These are phyloP conservation scores for Crithidia expoeki DNA, from an alignment of 208 protist genomes.

Conservation along the genomic window DNA sequence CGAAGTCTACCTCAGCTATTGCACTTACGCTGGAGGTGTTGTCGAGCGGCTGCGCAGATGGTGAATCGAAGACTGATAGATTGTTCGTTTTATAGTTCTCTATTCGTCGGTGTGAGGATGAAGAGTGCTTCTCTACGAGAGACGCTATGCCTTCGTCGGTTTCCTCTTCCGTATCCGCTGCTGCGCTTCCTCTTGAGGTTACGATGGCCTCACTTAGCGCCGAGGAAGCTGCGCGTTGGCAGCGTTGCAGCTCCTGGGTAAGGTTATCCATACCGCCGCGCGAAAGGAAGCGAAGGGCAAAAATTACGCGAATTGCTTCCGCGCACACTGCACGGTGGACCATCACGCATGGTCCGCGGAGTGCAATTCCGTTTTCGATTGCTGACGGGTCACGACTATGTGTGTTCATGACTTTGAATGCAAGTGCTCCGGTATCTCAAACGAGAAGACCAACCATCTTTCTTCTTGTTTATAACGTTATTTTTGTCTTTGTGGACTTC, in stretches of 20 bases:
- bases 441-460: no score
- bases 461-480: no score
- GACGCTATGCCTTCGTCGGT: not conserved
- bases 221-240: not conserved
- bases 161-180: not conserved
- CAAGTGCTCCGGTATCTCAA: no score
- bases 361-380: not conserved
- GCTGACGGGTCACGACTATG: not conserved
- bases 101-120: not conserved
- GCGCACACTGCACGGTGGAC: slow-evolving; percentile 25
- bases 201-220: not conserved
- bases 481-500: no score
- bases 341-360: slow-evolving; percentile 11
- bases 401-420: not conserved
- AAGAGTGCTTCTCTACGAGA: not conserved
- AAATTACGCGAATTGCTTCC: slow-evolving; percentile 28
- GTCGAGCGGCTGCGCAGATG: not conserved
- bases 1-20: not conserved
- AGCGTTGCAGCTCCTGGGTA: slow-evolving; percentile 15
- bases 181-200: not conserved
- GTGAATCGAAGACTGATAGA: not conserved
- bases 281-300: slow-evolving; percentile 27
- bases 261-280: slow-evolving; percentile 1
- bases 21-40: not conserved
- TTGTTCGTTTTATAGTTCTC: not conserved